Conservation (phyloP, 179 eudicot species). For the Corrigiola litoralis region DNA sequence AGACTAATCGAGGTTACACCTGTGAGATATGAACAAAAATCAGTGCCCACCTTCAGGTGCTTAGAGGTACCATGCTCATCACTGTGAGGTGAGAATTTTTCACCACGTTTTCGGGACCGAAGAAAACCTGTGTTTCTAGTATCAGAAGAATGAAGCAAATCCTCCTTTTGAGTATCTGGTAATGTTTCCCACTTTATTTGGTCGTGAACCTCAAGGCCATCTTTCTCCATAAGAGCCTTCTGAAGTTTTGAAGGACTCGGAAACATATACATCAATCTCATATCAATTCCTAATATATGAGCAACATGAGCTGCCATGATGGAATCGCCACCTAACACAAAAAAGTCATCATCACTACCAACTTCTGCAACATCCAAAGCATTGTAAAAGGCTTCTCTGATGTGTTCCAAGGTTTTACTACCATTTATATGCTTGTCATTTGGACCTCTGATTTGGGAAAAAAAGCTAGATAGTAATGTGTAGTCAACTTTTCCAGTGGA, state of each 20-base stretch:
- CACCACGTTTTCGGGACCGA: constrained; percentile 25
- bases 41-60: constrained; percentile 37
- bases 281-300: constrained; percentile 66
- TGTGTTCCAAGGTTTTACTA: constrained; percentile 37
- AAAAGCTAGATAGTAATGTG: constrained; percentile 31
- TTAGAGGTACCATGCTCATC: constrained; percentile 28
- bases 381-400: constrained; percentile 70
- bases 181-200: constrained; percentile 28
- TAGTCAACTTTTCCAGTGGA: constrained; percentile 84
- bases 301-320: constrained; percentile 75
- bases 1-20: constrained; percentile 25
- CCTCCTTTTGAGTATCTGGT: constrained; percentile 22
- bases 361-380: constrained; percentile 57
- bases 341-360: constrained; percentile 62
- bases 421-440: constrained; percentile 23
- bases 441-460: constrained; percentile 12
- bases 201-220: constrained; percentile 17
- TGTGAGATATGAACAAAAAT: constrained; percentile 17
- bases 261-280: constrained; percentile 65
- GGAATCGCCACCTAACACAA: constrained; percentile 82
- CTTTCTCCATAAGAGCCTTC: constrained; percentile 45
- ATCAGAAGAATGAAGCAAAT: constrained; percentile 18
- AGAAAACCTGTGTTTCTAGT: constrained; percentile 11
- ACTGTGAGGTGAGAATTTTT: constrained; percentile 13
- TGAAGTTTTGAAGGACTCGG: constrained; percentile 70